Base-by-base conservation (phyloP, 2,329 filamentous ascomycete species). In the Pseudocercospora cruenta region DNA sequence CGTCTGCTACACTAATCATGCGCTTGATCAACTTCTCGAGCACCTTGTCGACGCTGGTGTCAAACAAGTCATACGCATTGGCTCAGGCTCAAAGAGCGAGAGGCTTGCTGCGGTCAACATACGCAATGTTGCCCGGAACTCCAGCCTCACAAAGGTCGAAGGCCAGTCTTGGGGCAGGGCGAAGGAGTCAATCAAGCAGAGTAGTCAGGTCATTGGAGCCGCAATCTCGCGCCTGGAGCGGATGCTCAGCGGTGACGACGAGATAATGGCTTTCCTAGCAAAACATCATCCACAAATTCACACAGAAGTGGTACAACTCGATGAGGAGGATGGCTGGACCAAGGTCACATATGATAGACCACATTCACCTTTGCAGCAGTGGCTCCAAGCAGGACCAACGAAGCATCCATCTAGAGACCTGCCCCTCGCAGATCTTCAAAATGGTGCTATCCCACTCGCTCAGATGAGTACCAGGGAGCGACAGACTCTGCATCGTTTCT, bases 31-130 rank as follows among this genome's bases (percentile, higher is more conserved):
- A 69, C 80, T 91, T 0, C 79, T 92, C 0, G 85, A 90, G 68
- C 84, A 90, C 65, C 74, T 91, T 0, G 62, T 87, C 0, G 78
- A 85, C 6, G 80, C 78, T 1, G 80, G 79, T 0, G 74, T 85
- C 2, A 91, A 47, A 7, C 79, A 85, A 5, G 81, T 91, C 26
- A 82, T 91, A 26, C 86, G 89, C 0, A 85, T 92, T 4, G 89
- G 90, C 0, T 83, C 82, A 0, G 82, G 82, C 16, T 87, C 83
- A 1, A 86, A 87, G 65, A 88, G 86, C 0, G 82, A 85, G 31
- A 70, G 77, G 1, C 76, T 91, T 0, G 72, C 83, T 8, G 72
- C 73, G 0, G 73, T 84, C n/a, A 89, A 86, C 62, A 80, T 91
- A 5, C 78, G 81, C 0, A 65, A 69, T 0, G 76, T 85, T 4